Conservation (phyloP, 1,284 basidiomycete genomes). For the Rhizoctonia solani region DNA sequence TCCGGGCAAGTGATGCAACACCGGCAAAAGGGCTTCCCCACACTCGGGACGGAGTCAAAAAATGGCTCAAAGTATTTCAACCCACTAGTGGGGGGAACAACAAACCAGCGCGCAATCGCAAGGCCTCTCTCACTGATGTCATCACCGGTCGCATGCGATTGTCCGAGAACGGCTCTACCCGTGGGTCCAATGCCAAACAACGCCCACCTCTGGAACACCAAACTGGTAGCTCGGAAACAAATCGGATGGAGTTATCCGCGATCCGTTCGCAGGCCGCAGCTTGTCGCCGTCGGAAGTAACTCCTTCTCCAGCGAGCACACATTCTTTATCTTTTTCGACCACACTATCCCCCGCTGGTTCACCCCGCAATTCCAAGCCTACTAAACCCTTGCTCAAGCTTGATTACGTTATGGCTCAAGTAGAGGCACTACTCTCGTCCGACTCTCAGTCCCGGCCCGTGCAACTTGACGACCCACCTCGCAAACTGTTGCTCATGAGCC, state of each 20-base stretch:
- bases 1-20: neutral
- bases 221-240: conserved; percentile 8
- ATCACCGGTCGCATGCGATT: conserved; percentile 21
- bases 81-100: conserved; percentile 31
- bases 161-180: conserved; percentile 37
- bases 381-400: neutral
- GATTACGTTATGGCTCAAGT: conserved; percentile 27
- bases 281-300: conserved; percentile 32
- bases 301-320: conserved; percentile 24
- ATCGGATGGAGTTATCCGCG: conserved; percentile 36
- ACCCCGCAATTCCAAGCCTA: conserved; percentile 13
- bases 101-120: conserved; percentile 32
- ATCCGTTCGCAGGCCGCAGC: conserved; percentile 36
- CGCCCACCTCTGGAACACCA: conserved; percentile 14
- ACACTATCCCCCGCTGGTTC: neutral
- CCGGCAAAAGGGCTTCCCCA: conserved; percentile 60
- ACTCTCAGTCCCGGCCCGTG: conserved; percentile 50
- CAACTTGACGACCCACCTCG: conserved; percentile 83
- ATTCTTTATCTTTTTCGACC: conserved; percentile 26
- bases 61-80: conserved; percentile 64
- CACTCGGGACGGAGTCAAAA: conserved; percentile 71
- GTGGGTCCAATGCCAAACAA: neutral
- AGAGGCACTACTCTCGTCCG: conserved; percentile 44
- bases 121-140: conserved; percentile 35
- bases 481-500: conserved; percentile 79